Percentiles rank a stretch among this genome's conserved stretches.
phyloP scores from a whole-genome alignment of 2,329 filamentous ascomycete genomes.

The Aspergillus pseudoglaucus region DNA sequence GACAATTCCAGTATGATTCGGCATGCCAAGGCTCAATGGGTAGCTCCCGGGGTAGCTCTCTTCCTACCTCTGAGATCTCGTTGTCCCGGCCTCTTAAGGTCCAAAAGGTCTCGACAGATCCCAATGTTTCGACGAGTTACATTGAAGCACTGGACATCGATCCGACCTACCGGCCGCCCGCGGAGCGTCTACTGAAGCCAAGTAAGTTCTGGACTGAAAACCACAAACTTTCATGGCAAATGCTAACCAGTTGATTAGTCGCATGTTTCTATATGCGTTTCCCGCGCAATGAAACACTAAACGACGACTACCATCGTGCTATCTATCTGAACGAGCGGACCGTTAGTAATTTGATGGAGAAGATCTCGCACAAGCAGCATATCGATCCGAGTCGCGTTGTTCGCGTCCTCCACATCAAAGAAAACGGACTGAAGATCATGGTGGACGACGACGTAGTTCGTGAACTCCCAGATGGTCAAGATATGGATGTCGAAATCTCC shows the following conservation, averaged over 20 bases:
- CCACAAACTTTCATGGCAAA: background rate
- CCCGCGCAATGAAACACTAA: constrained; percentile 45
- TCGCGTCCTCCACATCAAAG: constrained; percentile 65
- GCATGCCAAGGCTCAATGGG: constrained; percentile 16
- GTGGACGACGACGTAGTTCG: constrained; percentile 85
- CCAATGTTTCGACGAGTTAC: constrained; percentile 60
- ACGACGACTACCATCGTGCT: constrained; percentile 67
- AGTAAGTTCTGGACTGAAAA: constrained; percentile 38
- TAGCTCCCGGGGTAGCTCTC: constrained; percentile 19
- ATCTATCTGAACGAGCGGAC: constrained; percentile 77
- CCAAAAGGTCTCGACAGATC: constrained; percentile 17
- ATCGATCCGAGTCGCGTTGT: constrained; percentile 67
- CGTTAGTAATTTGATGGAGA: constrained; percentile 63
- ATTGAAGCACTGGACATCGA: constrained; percentile 93
- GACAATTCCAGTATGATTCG: constrained; percentile 13
- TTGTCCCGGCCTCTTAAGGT: constrained; percentile 14
- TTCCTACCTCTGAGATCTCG: background rate
- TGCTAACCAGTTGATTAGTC: constrained; percentile 41
- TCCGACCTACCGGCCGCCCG: constrained; percentile 70
- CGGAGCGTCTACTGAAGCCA: constrained; percentile 63
- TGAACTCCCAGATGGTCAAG: constrained; percentile 81
- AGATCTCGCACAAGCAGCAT: constrained; percentile 71
- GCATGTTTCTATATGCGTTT: constrained; percentile 81
- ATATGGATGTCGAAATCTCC: constrained; percentile 68
- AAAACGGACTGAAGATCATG: constrained; percentile 71